phyloP scores from a whole-genome alignment of 2,329 filamentous ascomycete species.

The Diaporthe ampelina region DNA sequence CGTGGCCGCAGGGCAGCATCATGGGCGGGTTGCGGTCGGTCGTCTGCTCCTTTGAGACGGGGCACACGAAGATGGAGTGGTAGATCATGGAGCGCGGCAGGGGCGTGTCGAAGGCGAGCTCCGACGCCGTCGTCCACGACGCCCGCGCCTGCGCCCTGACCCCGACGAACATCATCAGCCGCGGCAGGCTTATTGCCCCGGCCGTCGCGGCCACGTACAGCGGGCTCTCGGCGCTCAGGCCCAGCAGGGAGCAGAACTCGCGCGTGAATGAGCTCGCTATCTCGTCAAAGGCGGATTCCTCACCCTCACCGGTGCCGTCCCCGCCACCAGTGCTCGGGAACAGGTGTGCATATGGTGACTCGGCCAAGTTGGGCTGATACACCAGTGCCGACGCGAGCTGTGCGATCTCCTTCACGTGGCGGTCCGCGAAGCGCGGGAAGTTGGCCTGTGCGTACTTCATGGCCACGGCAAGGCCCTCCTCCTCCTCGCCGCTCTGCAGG shows the following conservation, averaged over 20 bases:
- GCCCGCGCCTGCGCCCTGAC: conserved; percentile 92
- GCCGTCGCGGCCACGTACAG: conserved; percentile 94
- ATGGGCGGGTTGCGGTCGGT: conserved; percentile 95
- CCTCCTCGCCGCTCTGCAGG: conserved; percentile 73
- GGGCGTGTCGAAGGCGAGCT: conserved; percentile 84
- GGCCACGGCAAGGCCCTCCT: conserved; percentile 71
- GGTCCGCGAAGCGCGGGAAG: conserved; percentile 80
- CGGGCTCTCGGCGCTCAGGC: conserved; percentile 90
- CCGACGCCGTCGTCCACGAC: conserved; percentile 93
- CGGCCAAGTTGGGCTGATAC: conserved; percentile 79
- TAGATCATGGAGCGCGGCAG: conserved; percentile 77
- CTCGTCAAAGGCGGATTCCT: conserved; percentile 73
- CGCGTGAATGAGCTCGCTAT: conserved; percentile 89
- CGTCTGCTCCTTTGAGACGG: conserved; percentile 95
- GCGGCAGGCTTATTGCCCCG: conserved; percentile 90
- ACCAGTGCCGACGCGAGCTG: conserved; percentile 86
- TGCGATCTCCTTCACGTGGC: conserved; percentile 85
- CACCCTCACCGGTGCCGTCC: neutral
- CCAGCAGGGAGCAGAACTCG: conserved; percentile 94
- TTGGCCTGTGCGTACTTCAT: conserved; percentile 81
- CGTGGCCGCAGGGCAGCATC: conserved; percentile 97
- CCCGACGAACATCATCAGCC: conserved; percentile 86
- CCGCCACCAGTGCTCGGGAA: conserved; percentile 78
- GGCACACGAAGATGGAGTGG: conserved; percentile 98
- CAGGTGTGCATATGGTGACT: conserved; percentile 83